Conservation (phyloP, 768 basidiomycete genomes). For the Roridomyces roridus region DNA sequence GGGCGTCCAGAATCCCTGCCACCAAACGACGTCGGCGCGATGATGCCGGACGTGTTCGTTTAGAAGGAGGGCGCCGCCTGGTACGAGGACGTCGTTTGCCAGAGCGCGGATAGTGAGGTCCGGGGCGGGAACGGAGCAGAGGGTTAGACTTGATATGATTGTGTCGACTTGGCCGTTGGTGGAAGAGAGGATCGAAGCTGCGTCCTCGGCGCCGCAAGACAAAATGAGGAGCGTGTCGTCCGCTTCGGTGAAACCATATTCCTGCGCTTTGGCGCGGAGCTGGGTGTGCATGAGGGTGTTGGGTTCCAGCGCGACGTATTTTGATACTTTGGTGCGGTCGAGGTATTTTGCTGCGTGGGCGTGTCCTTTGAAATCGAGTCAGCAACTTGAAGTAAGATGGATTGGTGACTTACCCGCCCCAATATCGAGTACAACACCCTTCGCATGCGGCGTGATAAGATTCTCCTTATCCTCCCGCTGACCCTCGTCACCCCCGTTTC, state of each 20-base stretch:
- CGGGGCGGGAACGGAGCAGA: conserved; percentile 70
- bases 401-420: conserved; percentile 58
- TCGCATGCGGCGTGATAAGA: conserved; percentile 60
- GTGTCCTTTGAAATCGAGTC: conserved; percentile 41
- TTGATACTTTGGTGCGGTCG: conserved; percentile 56
- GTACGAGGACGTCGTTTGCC: conserved; percentile 57
- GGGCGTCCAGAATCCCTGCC: conserved; percentile 78
- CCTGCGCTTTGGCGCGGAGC: conserved; percentile 55
- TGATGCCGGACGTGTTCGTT: conserved; percentile 73
- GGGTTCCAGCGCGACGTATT: conserved; percentile 77
- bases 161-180: conserved; percentile 54
- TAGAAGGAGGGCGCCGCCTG: conserved; percentile 69
- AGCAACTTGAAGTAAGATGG: neutral
- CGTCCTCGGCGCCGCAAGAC: conserved; percentile 68
- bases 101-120: conserved; percentile 53
- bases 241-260: conserved; percentile 60
- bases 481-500: conserved; percentile 49
- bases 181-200: conserved; percentile 48
- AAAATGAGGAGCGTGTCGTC: conserved; percentile 64
- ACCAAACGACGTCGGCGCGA: conserved; percentile 61
- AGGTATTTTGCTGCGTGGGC: conserved; percentile 72
- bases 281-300: conserved; percentile 66
- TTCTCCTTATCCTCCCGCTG: conserved; percentile 43
- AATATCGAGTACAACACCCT: conserved; percentile 70
- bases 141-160: conserved; percentile 64